Evolutionary conservation across 2,329 filamentous ascomycete genomes (phyloP).

Genomic region (Clonostachys sp.): DNA sequence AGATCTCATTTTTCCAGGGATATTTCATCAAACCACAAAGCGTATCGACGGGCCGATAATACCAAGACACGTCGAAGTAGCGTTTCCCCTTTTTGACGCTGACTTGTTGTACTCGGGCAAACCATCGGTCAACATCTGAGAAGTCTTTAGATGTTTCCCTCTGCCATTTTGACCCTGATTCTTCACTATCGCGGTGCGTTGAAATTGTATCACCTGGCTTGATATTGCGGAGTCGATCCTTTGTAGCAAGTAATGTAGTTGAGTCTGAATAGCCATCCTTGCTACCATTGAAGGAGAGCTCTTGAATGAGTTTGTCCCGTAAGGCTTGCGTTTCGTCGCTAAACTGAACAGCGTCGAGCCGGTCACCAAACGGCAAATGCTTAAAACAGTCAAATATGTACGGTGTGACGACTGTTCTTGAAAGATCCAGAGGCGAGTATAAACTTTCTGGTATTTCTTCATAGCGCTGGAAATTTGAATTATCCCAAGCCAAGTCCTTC

Average conservation of each 20-base stretch:
- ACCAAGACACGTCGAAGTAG: constrained; percentile 64
- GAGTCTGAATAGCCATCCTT: no score
- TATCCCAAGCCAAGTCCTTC: no score
- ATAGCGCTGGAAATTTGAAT: constrained; percentile 39
- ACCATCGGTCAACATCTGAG: constrained; percentile 54
- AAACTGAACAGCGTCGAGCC: constrained; percentile 34
- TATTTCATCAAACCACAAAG: constrained; percentile 65
- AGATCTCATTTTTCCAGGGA: constrained; percentile 68
- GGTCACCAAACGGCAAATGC: constrained; percentile 53
- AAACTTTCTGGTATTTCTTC: constrained; percentile 43
- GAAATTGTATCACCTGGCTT: constrained; percentile 43
- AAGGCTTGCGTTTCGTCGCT: constrained; percentile 16
- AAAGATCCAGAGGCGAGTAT: constrained; percentile 5
- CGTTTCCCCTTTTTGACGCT: constrained; percentile 25
- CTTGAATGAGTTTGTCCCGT: constrained; percentile 13
- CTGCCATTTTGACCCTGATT: constrained; percentile 52
- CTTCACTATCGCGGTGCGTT: constrained; percentile 35
- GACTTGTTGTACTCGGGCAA: constrained; percentile 62
- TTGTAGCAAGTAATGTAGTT: no score
- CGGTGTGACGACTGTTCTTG: constrained; percentile 63
- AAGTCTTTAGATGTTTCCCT: constrained; percentile 35
- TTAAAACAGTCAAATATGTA: constrained; percentile 63
- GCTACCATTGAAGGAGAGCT: no score
- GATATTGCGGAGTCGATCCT: constrained; percentile 21
- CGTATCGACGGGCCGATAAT: constrained; percentile 69